Evolutionary conservation across 768 basidiomycete species (phyloP).

Genomic region (Lentinus tigrinus): DNA sequence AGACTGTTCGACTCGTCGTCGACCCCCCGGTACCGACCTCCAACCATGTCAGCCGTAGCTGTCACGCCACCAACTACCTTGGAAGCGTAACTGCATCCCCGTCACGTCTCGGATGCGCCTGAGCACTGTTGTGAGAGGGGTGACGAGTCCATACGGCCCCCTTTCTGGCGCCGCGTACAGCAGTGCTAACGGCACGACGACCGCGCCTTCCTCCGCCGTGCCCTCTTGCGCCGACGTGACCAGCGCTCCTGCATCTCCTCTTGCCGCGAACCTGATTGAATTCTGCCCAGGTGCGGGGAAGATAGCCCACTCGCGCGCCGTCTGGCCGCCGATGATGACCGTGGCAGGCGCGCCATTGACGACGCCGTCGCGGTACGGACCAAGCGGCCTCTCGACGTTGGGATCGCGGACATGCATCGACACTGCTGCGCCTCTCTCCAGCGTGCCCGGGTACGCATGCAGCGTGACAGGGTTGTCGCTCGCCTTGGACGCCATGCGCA

Average conservation of each 20-base stretch:
- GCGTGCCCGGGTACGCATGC: conserved; percentile 11
- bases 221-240: conserved; percentile 4
- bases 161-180: conserved; percentile 15
- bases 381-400: conserved; percentile 18
- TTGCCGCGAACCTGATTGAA: conserved; percentile 7
- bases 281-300: conserved; percentile 7
- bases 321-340: conserved; percentile 10
- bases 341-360: conserved; percentile 19
- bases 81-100: conserved; percentile 16
- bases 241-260: conserved; percentile 17
- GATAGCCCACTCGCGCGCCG: conserved; percentile 18
- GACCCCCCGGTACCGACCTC: not conserved
- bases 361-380: conserved; percentile 15
- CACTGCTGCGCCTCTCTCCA: conserved; percentile 15
- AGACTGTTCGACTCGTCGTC: not conserved
- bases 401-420: conserved; percentile 18
- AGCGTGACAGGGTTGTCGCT: conserved; percentile 11
- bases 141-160: conserved; percentile 19
- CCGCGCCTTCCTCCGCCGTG: not conserved
- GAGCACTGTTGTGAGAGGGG: conserved; percentile 15
- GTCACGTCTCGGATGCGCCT: conserved; percentile 17
- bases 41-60: not conserved
- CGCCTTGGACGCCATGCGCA: conserved; percentile 13
- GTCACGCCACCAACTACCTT: conserved; percentile 9
- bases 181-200: conserved; percentile 8